phyloP scores from a whole-genome alignment of 129 eudicot species.

The Centella asiatica region DNA sequence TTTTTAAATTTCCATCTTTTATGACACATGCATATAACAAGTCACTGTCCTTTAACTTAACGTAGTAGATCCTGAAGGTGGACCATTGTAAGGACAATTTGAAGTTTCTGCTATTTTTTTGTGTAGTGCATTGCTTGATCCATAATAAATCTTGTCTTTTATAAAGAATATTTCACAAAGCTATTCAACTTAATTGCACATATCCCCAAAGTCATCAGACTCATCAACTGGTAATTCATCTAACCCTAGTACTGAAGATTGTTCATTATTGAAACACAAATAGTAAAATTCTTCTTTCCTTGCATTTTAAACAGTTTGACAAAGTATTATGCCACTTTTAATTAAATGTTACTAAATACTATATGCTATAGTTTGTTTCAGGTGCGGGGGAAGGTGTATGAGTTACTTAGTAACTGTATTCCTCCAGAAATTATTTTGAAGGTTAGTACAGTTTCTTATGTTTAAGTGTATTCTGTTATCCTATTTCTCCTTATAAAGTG shows the following conservation, averaged over 20 bases:
- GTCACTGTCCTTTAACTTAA: no score
- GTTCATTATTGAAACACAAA: neutral
- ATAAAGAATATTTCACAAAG: no score
- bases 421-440: constrained; percentile 87
- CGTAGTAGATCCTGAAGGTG: neutral
- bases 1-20: no score
- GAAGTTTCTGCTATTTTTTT: neutral
- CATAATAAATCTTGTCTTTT: no score
- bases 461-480: neutral
- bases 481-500: neutral
- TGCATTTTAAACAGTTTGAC: neutral
- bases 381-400: constrained; percentile 91
- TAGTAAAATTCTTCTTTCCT: neutral
- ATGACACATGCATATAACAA: no score
- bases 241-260: neutral
- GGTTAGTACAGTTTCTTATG: constrained; percentile 24
- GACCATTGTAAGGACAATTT: neutral
- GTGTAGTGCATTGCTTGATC: no score
- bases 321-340: neutral
- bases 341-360: neutral
- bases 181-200: no score
- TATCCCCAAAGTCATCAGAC: no score
- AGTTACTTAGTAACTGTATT: constrained; percentile 73
- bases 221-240: no score
- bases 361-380: constrained; percentile 59